Evolutionary conservation across 768 basidiomycete species (phyloP), one percentile per base, ranked within the genome.

Genomic region (Termitomyces sp.): DNA sequence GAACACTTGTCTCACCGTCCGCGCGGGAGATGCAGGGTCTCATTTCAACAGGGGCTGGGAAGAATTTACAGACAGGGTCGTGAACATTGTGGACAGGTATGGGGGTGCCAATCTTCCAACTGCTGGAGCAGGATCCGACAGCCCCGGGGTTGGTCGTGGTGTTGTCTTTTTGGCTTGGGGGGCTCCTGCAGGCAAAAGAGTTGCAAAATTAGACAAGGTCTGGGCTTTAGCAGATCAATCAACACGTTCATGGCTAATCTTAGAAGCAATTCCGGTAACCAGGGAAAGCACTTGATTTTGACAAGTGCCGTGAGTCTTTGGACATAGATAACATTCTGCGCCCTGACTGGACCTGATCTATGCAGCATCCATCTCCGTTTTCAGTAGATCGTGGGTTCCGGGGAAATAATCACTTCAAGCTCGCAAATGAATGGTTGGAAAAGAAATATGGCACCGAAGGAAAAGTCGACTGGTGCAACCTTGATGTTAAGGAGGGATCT

Each of bases 41-140:
- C 95, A 97, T 70, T 81, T 85, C 40, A 82, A 83, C 63, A 85
- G 79, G 69, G 95, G 95, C 55, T 97, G 95, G 95, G 93, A 97
- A 69, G 71, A 79, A 50, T 97, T 96, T 68, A 97, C 94, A 4
- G 90, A 88, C 61, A 75, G 70, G 61, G 86, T 96, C 57, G 75
- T 96, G 56, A 82, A 87, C 59, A 79, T 85, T 57, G 86, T 94
- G 59, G 81, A 90, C 69, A 82, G 76, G 67, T 89, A 87, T 70
- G 86, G 86, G 56, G 83, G 91, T 61, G 81, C 88, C 52, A 88
- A 86, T 67, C 75, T 91, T 48, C 72, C 78, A 27, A 65, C 62
- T 32, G 62, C 62, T 52, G 66, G 64, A 19, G 67, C 56, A 43
- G 61, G 66, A 56, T 68, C 76, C 61, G 72, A 70, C 49, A 65